Evolutionary conservation across 176 grass and related monocot species (phyloP).

Genomic region (Oryza meyeriana): DNA sequence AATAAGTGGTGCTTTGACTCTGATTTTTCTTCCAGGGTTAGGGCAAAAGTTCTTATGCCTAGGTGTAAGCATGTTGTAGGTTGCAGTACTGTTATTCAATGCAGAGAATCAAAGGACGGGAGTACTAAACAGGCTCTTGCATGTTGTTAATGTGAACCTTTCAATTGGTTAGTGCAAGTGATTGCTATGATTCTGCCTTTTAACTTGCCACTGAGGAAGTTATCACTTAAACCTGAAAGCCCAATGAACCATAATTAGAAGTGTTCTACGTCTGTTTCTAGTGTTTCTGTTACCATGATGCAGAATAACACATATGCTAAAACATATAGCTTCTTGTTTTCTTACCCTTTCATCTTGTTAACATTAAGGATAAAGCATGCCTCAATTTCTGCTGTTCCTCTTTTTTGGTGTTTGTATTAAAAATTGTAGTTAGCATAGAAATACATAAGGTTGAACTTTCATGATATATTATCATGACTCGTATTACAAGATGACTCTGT

Average conservation of each 20-base stretch:
- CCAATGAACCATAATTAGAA: not conserved
- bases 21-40: slow-evolving; percentile 2
- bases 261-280: not conserved
- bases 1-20: not conserved
- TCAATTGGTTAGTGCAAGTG: not conserved
- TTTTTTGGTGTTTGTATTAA: not conserved
- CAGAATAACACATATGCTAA: not conserved
- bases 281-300: not conserved
- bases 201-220: no score
- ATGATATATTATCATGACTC: not conserved
- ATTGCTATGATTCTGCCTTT: not conserved
- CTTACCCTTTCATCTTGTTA: not conserved
- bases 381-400: not conserved
- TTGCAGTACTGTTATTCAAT: not conserved
- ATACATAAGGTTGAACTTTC: not conserved
- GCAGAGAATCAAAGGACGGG: not conserved
- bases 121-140: not conserved
- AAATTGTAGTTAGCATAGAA: not conserved
- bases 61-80: not conserved
- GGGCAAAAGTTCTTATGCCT: not conserved
- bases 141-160: not conserved
- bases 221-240: not conserved
- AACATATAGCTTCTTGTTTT: not conserved
- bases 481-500: not conserved
- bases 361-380: not conserved